Conservation (phyloP, 2,329 filamentous ascomycete genomes). For the Phaeosphaeriaceae sp. region DNA sequence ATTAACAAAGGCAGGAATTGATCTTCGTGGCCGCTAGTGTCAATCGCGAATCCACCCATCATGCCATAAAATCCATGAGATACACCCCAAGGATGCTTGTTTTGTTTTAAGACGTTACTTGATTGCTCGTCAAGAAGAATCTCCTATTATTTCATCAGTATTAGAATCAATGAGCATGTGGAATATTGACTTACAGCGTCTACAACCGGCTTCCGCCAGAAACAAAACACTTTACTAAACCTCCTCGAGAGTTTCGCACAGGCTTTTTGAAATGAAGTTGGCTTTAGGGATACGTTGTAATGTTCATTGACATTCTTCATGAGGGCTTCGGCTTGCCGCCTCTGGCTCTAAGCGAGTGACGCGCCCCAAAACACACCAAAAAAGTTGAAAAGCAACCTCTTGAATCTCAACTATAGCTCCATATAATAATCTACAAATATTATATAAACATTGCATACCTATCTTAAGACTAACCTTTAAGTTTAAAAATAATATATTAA, state of each 20-base stretch:
- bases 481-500: no score
- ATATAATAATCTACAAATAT: neutral
- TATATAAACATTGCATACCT: no score
- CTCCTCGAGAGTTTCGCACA: no score
- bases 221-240: no score
- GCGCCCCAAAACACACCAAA: constrained; percentile 11
- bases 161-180: neutral
- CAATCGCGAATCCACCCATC: constrained; percentile 16
- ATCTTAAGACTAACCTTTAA: no score
- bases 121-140: neutral
- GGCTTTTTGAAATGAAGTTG: no score
- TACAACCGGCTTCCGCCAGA: no score
- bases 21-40: neutral
- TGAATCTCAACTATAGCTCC: no score
- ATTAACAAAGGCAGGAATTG: neutral
- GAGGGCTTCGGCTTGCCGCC: neutral
- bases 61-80: constrained; percentile 9
- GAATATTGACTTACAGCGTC: no score
- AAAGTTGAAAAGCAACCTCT: no score
- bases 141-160: neutral
- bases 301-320: neutral
- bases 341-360: neutral
- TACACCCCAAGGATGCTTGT: constrained; percentile 7
- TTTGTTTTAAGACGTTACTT: no score
- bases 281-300: neutral